Base-by-base conservation (phyloP, 768 basidiomycete genomes). In the Suillus ampliporus region DNA sequence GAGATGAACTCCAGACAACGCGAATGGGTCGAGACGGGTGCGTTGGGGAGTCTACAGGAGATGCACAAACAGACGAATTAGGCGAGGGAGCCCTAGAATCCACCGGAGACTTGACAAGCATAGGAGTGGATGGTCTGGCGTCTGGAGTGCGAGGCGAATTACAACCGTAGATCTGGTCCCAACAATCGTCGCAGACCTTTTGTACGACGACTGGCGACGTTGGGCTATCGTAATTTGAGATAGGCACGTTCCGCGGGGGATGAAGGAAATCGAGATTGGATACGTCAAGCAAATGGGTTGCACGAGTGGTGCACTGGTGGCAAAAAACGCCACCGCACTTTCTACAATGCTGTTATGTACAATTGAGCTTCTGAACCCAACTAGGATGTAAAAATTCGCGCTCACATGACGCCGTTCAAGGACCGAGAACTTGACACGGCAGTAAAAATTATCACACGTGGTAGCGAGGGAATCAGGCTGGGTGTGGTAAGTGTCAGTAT, bases 281-380 rank as follows among this genome's bases (percentile, higher is more conserved):
- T n/a, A 89, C 84, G 71, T 93, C 92, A 59, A 93, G 83, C 5
- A 93, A 85, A 14, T 83, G 78, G 0, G 89, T 91, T 7, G 79
- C 70, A 60, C 83, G 83, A 7, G 83, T 77, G 1, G 87, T 83
- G 72, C 92, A 93, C 7, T 82, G 74, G 53, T 74, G 73, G 76
- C 92, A 94, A 72, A 87, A 92, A 35, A 93, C 78, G 65, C 90
- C 90, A 56, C 92, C 92, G 67, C 92, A 93, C 72, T 92, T 93
- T 73, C 92, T 85, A 75, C 92, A 94, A 64, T 94, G 92, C 89
- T 90, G 71, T 44, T 60, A 64, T 56, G 60, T 64, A 61, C 69
- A 65, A 61, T 68, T 69, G 65, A 75, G 69, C 51, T 62, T 23
- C 34, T 9, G 54, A 35, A 46, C 41, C 59, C 60, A n/a, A n/a